phyloP scores from a whole-genome alignment of 768 basidiomycete genomes.

The Lyophyllum atratum region DNA sequence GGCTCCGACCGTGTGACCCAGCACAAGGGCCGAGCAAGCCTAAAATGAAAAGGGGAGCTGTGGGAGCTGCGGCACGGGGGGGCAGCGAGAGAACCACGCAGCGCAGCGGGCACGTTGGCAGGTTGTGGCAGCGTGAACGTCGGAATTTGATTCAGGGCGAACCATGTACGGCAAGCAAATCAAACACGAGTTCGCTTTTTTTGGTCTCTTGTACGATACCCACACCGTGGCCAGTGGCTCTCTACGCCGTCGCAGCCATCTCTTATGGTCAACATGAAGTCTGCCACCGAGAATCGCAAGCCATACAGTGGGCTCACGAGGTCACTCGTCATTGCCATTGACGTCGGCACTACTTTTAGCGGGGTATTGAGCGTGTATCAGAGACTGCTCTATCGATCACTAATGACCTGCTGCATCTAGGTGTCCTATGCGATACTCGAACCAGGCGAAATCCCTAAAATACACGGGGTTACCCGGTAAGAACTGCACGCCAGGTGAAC shows the following conservation, averaged over 20 bases:
- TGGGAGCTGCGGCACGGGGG: constrained; percentile 10
- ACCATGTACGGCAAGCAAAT: constrained; percentile 14
- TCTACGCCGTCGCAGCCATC: constrained; percentile 5
- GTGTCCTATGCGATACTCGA: constrained; percentile 83
- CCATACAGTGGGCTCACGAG: constrained; percentile 67
- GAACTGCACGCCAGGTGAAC: constrained; percentile 14
- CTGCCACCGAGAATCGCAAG: constrained; percentile 60
- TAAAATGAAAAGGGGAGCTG: constrained; percentile 1
- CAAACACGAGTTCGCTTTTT: constrained; percentile 19
- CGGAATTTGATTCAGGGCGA: constrained; percentile 15
- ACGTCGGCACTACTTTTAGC: constrained; percentile 82
- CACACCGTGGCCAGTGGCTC: constrained; percentile 5
- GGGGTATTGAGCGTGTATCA: constrained; percentile 46
- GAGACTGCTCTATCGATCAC: not conserved
- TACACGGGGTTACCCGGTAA: constrained; percentile 78
- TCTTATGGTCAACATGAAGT: constrained; percentile 19
- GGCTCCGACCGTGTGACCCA: constrained; percentile 11
- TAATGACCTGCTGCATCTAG: constrained; percentile 24
- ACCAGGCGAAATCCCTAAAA: constrained; percentile 79
- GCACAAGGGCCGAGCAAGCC: constrained; percentile 14
- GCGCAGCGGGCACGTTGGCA: constrained; percentile 11
- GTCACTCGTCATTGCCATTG: constrained; percentile 76
- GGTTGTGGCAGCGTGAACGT: constrained; percentile 8
- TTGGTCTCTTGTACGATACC: constrained; percentile 14
- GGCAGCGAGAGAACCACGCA: constrained; percentile 4